These are phyloP conservation scores for Gracilaria domingensis DNA, from an alignment of 23 red algal genomes.

Conservation along the genomic window DNA sequence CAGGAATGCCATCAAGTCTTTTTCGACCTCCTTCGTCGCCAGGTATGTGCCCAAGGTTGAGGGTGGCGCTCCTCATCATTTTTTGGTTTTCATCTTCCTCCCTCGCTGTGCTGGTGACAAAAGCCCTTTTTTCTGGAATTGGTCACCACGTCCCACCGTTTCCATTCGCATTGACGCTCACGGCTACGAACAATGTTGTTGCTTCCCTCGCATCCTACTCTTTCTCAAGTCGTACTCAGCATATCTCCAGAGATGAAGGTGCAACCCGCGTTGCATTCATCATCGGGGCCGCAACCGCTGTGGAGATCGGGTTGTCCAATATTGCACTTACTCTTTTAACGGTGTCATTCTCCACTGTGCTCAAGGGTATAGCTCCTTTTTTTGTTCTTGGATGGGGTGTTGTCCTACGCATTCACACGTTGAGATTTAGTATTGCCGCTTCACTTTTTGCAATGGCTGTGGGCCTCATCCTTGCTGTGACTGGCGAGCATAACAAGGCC, in stretches of 20 bases:
- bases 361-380: slow-evolving; percentile 94
- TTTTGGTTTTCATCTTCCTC: slow-evolving; percentile 62
- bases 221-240: background rate
- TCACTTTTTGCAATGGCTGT: slow-evolving; percentile 72
- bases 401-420: slow-evolving; percentile 45
- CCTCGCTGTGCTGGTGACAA: slow-evolving; percentile 45
- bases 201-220: slow-evolving; percentile 9
- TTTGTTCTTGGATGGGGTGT: slow-evolving; percentile 88
- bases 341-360: slow-evolving; percentile 87
- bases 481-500: slow-evolving; percentile 42
- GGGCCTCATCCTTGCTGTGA: slow-evolving; percentile 65
- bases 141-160: slow-evolving; percentile 10
- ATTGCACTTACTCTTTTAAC: slow-evolving; percentile 81
- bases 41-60: background rate
- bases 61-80: background rate
- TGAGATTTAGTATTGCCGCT: background rate
- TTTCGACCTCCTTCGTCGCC: background rate
- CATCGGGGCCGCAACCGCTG: slow-evolving; percentile 81
- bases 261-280: slow-evolving; percentile 29
- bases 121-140: slow-evolving; percentile 49
- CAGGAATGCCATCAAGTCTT: background rate
- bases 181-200: slow-evolving; percentile 70
- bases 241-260: background rate
- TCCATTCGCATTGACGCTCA: slow-evolving; percentile 57
- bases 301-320: slow-evolving; percentile 90